phyloP scores from a whole-genome alignment of 495 filamentous ascomycete species.

The Tuber microsphaerosporum region DNA sequence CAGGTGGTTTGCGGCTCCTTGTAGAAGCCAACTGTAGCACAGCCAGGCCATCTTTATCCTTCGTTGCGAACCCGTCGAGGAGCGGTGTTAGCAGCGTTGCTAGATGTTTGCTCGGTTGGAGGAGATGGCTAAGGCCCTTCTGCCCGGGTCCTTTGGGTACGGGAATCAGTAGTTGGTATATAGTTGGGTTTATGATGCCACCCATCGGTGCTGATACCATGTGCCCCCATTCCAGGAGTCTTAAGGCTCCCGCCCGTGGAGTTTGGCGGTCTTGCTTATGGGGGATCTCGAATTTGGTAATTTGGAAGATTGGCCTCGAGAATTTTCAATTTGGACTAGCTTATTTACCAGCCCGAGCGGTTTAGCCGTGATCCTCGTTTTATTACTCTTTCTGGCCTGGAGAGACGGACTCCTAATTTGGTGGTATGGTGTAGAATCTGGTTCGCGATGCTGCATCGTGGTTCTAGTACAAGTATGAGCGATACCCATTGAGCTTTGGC shows the following conservation, averaged over 20 bases:
- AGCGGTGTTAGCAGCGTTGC: too few relatives aligned
- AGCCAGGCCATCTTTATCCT: too few relatives aligned
- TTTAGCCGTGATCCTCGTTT: not conserved
- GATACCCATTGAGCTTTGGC: not conserved
- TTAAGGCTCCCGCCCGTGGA: too few relatives aligned
- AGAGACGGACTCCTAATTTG: not conserved
- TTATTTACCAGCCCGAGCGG: not conserved
- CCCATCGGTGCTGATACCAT: not conserved
- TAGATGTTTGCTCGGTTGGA: not conserved
- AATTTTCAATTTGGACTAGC: not conserved
- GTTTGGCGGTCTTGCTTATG: not conserved
- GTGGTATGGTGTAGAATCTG: not conserved
- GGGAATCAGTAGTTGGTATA: not conserved
- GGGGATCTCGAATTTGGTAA: not conserved
- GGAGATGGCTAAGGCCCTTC: not conserved
- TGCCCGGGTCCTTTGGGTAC: not conserved
- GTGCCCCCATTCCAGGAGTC: not conserved
- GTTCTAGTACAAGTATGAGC: not conserved
- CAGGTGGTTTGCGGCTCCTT: too few relatives aligned
- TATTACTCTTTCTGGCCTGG: not conserved
- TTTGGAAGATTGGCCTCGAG: not conserved
- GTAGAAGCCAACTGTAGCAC: too few relatives aligned
- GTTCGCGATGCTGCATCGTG: not conserved
- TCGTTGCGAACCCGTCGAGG: too few relatives aligned
- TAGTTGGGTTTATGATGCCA: not conserved